Evolutionary conservation across 441 rosid genomes (phyloP), one percentile per base, ranked within the genome.

Genomic region (Codiaeum variegatum): DNA sequence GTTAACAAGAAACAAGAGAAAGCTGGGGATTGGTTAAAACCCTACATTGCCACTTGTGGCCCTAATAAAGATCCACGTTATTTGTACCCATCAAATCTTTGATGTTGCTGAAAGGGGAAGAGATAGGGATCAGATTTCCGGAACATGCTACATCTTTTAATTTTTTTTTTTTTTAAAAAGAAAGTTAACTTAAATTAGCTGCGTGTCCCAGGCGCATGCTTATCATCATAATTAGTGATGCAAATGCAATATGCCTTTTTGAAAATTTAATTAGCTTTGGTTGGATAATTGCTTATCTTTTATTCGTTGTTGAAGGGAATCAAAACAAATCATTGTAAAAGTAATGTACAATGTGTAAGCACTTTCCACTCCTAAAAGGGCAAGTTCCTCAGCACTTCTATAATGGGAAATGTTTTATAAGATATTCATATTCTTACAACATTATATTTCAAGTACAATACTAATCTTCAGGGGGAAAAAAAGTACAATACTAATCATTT

Each of bases 361-460:
- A 46, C 62, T 47, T 38, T 47, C 76, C 75, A 72, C 79, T 54
- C 78, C 71, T 32, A 38, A 76, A 79, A 75, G 73, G 83, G 86
- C 49, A 83, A 79, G 75, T 70, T 51, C 34, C 56, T 38, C 49
- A 18, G 19, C 82, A 78, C 79, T 79, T 75, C 86, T 84, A 28
- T 66, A 78, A 72, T 72, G 56, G 84, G 86, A 75, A 81, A 81
- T 12, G 7, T 38, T 51, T 51, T 55, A 9, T 26, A 55, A 55
- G 1, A 52, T 3, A 19, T 51, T 18, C 24, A n/a, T 8, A 16
- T 66, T 23, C 24, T 21, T 66, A 15, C 76, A 75, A 60, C 51
- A 13, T 47, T 47, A 5, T 47, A 47, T 47, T 47, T 3, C 52
- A 47, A 47, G 52, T 47, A 47, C 52, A 16, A 47, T 1, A 0